A percentile compares a stretch with the other conserved stretches of the same genome.
Evolutionary conservation across 1,139 yeast genomes (phyloP).

Genomic region (Kodamaea alishanica): DNA sequence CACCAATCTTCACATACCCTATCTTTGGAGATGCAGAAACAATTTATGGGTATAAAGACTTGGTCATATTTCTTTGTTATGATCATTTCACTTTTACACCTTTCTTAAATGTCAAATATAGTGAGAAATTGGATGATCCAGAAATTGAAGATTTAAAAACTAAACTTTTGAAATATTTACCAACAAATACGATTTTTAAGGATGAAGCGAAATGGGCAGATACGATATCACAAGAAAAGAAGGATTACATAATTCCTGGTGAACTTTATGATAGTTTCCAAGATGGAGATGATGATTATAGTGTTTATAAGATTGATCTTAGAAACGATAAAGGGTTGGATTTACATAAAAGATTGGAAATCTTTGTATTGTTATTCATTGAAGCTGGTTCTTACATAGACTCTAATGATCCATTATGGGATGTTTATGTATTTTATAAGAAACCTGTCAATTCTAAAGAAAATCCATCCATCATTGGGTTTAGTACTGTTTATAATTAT

Average conservation of each 20-base stretch:
- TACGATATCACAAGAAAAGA: constrained; percentile 46
- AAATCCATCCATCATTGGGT: constrained; percentile 60
- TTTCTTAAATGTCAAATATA: constrained; percentile 54
- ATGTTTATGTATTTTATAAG: constrained; percentile 49
- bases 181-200: constrained; percentile 55
- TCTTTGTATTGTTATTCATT: constrained; percentile 76
- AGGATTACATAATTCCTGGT: constrained; percentile 48
- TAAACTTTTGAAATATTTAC: constrained; percentile 56
- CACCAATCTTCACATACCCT: constrained; percentile 85
- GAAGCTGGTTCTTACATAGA: constrained; percentile 95
- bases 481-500: constrained; percentile 78
- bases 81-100: constrained; percentile 46
- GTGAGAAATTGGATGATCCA: constrained; percentile 46
- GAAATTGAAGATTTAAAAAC: constrained; percentile 52
- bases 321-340: constrained; percentile 40
- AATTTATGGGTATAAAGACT: constrained; percentile 76
- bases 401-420: constrained; percentile 71
- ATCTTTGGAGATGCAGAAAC: constrained; percentile 89
- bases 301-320: constrained; percentile 40
- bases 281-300: constrained; percentile 16
- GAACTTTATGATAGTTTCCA: constrained; percentile 35
- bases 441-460: constrained; percentile 31
- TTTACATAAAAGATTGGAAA: constrained; percentile 68
- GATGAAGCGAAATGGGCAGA: constrained; percentile 70
- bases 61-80: constrained; percentile 48